A percentile compares a stretch with the other conserved stretches of the same genome.
Conservation (phyloP, 2,329 filamentous ascomycete genomes). For the Trichoderma aggressivum region DNA sequence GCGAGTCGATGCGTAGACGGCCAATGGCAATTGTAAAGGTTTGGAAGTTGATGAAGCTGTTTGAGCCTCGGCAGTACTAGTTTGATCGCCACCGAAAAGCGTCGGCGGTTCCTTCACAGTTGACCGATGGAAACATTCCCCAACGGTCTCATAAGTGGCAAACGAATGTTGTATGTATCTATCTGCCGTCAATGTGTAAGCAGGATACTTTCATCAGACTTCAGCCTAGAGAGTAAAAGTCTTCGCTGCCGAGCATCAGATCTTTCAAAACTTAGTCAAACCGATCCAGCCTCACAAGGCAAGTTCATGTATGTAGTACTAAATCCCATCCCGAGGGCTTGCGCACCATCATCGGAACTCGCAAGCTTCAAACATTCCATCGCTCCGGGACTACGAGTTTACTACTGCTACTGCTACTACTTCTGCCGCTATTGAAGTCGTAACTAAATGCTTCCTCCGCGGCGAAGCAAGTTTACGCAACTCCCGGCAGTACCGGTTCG, state of each 20-base stretch:
- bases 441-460: neutral
- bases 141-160: neutral
- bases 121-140: neutral
- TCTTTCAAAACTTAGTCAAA: neutral
- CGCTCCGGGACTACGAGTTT: neutral
- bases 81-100: neutral
- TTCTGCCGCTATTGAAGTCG: neutral
- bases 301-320: neutral
- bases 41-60: neutral
- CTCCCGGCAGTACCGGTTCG: slow-evolving; percentile 5
- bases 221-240: neutral
- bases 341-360: neutral
- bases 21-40: neutral
- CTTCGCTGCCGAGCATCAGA: neutral
- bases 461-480: neutral
- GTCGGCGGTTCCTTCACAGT: neutral
- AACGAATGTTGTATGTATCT: neutral
- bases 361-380: neutral
- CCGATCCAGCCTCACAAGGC: neutral
- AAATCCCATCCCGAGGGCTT: neutral
- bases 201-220: neutral
- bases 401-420: neutral
- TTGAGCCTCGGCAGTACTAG: neutral
- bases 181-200: neutral
- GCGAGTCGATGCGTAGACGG: neutral